Conservation (phyloP, 495 filamentous ascomycete genomes). For the Lichina pygmaea region DNA sequence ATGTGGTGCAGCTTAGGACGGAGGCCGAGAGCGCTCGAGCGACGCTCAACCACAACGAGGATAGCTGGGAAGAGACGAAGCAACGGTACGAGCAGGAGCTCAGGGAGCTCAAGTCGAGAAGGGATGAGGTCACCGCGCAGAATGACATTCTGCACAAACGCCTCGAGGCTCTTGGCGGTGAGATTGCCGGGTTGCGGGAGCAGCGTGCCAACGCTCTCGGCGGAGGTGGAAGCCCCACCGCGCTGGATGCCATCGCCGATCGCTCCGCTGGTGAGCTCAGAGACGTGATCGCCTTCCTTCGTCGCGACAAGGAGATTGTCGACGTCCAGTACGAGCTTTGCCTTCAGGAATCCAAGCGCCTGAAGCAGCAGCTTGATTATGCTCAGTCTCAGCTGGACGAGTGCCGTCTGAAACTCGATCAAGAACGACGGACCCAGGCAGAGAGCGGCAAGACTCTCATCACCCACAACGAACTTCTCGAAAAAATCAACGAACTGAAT, state of each 20-base stretch:
- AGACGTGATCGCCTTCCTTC: constrained; percentile 68
- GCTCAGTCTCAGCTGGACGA: constrained; percentile 68
- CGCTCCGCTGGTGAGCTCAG: constrained; percentile 37
- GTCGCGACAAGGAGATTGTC: constrained; percentile 93
- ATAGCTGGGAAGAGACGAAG: constrained; percentile 61
- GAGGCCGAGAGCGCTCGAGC: constrained; percentile 61
- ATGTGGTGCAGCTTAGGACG: constrained; percentile 39
- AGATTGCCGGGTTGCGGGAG: constrained; percentile 52
- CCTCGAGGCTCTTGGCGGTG: constrained; percentile 50
- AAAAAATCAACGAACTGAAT: constrained; percentile 84
- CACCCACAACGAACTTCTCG: constrained; percentile 67
- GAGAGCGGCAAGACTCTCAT: constrained; percentile 41
- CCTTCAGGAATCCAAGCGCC: constrained; percentile 55
- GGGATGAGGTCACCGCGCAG: constrained; percentile 57
- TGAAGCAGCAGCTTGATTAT: constrained; percentile 77
- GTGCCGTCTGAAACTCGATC: constrained; percentile 54
- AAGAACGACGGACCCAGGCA: constrained; percentile 54
- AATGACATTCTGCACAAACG: constrained; percentile 75
- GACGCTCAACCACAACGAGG: constrained; percentile 51
- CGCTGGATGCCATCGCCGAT: constrained; percentile 7
- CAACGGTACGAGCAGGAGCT: constrained; percentile 66
- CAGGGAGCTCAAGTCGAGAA: constrained; percentile 42
- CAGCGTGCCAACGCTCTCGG: constrained; percentile 28
- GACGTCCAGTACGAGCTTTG: constrained; percentile 83
- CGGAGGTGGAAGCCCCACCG: constrained; percentile 5